Conservation (phyloP, 176 grass and related monocot species). For the Oryza longistaminata region DNA sequence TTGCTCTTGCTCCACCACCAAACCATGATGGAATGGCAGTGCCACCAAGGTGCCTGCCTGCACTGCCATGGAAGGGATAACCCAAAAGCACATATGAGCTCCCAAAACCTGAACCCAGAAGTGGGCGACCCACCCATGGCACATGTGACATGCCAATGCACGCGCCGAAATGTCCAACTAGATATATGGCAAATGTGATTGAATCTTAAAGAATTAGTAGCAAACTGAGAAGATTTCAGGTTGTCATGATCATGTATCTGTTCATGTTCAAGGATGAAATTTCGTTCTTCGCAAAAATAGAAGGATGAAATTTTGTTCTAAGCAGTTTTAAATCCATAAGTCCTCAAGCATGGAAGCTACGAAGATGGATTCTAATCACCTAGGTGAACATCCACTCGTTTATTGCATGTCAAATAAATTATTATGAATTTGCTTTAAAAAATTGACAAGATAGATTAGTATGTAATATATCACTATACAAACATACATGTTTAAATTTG, state of each 20-base stretch:
- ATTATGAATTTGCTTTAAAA: too few species aligned
- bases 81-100: background rate
- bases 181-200: background rate
- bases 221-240: background rate
- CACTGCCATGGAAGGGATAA: background rate
- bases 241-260: background rate
- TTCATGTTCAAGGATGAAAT: background rate
- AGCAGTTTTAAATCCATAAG: background rate
- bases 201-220: background rate
- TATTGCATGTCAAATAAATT: too few species aligned
- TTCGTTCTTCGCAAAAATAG: too few species aligned
- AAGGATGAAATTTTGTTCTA: too few species aligned
- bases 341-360: background rate
- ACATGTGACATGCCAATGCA: background rate
- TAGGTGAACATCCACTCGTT: too few species aligned
- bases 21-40: slow-evolving; percentile 35
- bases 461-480: too few species aligned
- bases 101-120: background rate
- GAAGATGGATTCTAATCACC: too few species aligned
- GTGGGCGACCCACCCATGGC: background rate
- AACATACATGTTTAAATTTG: too few species aligned
- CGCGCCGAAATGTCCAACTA: background rate
- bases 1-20: slow-evolving; percentile 13
- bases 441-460: too few species aligned
- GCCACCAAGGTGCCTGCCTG: slow-evolving; percentile 20